A percentile compares a stretch with the other conserved stretches of the same genome.
Conservation (phyloP, 331 rosid genomes). For the Phaseolus coccineus region DNA sequence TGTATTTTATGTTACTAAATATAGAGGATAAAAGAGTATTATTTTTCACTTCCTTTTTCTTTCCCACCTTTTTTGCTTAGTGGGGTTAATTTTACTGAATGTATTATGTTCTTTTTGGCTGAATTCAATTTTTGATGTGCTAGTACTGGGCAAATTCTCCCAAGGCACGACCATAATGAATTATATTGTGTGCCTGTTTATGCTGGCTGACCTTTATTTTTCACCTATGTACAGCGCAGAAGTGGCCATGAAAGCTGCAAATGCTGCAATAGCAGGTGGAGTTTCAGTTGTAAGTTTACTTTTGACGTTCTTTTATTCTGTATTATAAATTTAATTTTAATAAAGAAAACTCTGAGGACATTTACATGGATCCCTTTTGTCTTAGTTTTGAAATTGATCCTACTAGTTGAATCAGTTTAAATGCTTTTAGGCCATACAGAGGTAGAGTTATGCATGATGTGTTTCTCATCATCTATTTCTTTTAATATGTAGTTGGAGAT, state of each 20-base stretch:
- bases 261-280: constrained; percentile 85
- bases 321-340: background rate
- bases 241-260: constrained; percentile 82
- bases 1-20: background rate
- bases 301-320: constrained; percentile 22
- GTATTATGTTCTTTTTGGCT: background rate
- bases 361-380: background rate
- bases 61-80: background rate
- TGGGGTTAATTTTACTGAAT: background rate
- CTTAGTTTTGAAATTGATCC: constrained; percentile 11
- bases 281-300: constrained; percentile 76
- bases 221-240: constrained; percentile 63
- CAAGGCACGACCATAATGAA: background rate
- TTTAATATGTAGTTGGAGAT: constrained; percentile 77
- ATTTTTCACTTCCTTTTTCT: background rate
- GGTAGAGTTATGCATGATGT: constrained; percentile 22
- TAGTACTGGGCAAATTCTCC: background rate
- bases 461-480: constrained; percentile 48
- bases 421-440: constrained; percentile 32
- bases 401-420: constrained; percentile 32
- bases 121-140: background rate
- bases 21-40: background rate
- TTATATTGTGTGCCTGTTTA: background rate
- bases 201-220: constrained; percentile 42
- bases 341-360: background rate